Evolutionary conservation across 768 basidiomycete genomes (phyloP), one percentile per base, ranked within the genome.

Genomic region (Pleurotus tuber-regium): DNA sequence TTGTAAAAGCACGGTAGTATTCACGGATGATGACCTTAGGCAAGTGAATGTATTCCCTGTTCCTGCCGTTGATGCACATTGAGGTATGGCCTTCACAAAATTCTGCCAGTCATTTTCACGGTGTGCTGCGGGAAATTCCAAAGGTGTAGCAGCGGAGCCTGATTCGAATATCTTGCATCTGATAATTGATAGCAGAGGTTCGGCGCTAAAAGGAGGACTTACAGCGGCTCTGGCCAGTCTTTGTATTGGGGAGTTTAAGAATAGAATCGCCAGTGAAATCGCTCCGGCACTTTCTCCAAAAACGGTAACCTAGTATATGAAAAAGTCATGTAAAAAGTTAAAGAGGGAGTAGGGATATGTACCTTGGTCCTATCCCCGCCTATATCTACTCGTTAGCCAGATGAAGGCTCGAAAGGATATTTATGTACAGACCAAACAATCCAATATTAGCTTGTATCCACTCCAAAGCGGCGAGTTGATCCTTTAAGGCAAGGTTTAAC

Each of bases 401-500:
- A n/a, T n/a, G 8, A 33, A 30, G 25, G 29, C 4, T 14, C 43
- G 26, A 14, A 9, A 28, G 28, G 30, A 18, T 21, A 47, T 11
- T 26, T 18, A 14, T 12, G 19, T 9, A 30, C 21, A 25, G n/a
- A 11, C 83, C 82, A 56, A 85, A 86, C 0, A 64, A 58, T 26
- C 59, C 66, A 47, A 85, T 82, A 54, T 86, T 76, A 31, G 67
- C 56, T 51, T 83, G 77, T 0, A 85, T 73, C 83, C 76, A 78
- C 42, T 64, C 51, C 2, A 77, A 61, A 2, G 73, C 77, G 6
- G 63, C 53, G 21, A 71, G 52, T 49, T 75, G 67, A 54, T 78
- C 76, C 24, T 59, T 67, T 9, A 78, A 47, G 4, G 63, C 75
- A 36, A 77, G 60, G 55, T 76, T 76, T 21, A 74, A 61, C 1